A percentile compares a stretch with the other conserved stretches of the same genome.
These are phyloP conservation scores for Kodamaea suecica DNA, from an alignment of 1,139 yeast species.

Conservation along the genomic window DNA sequence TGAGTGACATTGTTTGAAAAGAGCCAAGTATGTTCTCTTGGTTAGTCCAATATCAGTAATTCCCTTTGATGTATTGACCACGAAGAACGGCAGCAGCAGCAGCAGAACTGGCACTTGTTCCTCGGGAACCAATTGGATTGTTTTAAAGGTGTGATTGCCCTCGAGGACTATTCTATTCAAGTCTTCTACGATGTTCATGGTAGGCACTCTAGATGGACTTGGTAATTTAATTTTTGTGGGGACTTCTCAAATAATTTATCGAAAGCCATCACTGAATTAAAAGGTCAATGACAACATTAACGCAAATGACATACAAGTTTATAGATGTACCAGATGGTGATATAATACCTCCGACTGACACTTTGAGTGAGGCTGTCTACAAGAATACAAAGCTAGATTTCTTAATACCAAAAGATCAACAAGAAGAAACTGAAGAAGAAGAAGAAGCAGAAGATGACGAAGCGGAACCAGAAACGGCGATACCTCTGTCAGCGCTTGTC, in stretches of 20 bases:
- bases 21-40: slow-evolving; percentile 26
- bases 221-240: not conserved
- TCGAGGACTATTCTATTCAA: slow-evolving; percentile 9
- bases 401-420: slow-evolving; percentile 11
- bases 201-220: not conserved
- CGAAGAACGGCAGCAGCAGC: slow-evolving; percentile 5
- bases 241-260: no score
- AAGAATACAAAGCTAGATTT: slow-evolving; percentile 27
- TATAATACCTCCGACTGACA: slow-evolving; percentile 28
- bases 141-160: slow-evolving; percentile 13
- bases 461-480: not conserved
- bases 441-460: slow-evolving; percentile 1
- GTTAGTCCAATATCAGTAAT: slow-evolving; percentile 34
- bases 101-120: slow-evolving; percentile 11
- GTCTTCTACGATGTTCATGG: slow-evolving; percentile 5
- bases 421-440: slow-evolving; percentile 3
- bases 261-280: no score
- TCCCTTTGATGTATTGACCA: slow-evolving; percentile 13
- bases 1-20: slow-evolving; percentile 36
- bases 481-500: not conserved
- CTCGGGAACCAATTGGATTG: slow-evolving; percentile 24
- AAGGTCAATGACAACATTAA: no score
- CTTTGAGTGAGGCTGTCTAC: slow-evolving; percentile 33
- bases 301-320: slow-evolving; percentile 6
- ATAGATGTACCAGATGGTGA: slow-evolving; percentile 14